These are phyloP conservation scores for Silene vulgaris DNA, from an alignment of 179 eudicot species.

Conservation along the genomic window DNA sequence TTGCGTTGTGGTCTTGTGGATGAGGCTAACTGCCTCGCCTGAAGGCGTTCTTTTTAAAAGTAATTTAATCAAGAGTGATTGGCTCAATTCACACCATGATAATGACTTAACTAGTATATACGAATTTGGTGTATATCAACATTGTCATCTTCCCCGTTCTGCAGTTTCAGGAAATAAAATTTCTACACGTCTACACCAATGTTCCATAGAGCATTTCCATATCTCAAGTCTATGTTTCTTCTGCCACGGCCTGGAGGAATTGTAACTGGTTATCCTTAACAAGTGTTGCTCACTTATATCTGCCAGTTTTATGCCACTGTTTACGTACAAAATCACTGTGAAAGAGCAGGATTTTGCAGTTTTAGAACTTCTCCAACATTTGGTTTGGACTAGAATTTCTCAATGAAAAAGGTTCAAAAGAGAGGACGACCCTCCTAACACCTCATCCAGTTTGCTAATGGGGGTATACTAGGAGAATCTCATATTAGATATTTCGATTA, in stretches of 20 bases:
- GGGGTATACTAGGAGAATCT: neutral
- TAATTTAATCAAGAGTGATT: neutral
- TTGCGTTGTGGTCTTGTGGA: neutral
- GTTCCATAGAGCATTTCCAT: neutral
- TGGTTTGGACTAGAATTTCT: neutral
- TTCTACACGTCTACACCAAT: neutral
- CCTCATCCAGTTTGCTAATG: neutral
- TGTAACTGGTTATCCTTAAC: neutral
- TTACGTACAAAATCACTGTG: neutral
- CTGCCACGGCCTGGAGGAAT: neutral
- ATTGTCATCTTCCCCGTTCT: neutral
- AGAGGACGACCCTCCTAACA: neutral
- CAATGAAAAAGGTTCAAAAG: neutral
- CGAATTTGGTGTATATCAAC: neutral
- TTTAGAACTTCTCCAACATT: conserved; percentile 2
- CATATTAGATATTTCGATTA: neutral
- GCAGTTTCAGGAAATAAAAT: neutral
- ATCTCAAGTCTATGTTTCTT: conserved; percentile 1
- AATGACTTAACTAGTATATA: neutral
- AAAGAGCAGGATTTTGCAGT: neutral
- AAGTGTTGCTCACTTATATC: neutral
- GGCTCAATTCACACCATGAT: neutral
- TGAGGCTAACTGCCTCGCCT: neutral
- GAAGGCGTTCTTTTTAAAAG: neutral
- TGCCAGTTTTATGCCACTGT: neutral